Conservation (phyloP, 306 rosid genomes). For the Biancaea sappan region DNA sequence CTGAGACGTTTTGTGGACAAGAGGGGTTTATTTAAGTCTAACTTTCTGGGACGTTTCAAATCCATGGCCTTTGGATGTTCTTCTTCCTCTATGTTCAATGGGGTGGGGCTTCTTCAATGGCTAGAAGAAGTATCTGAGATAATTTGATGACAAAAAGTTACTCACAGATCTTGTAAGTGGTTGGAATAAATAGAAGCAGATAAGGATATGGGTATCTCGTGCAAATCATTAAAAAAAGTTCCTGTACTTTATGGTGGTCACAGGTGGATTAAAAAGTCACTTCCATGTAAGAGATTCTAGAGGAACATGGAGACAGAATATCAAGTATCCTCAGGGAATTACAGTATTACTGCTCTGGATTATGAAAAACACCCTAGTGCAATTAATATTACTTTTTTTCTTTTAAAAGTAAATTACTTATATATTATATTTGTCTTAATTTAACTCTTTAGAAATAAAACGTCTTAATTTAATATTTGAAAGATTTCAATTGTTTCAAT, state of each 20-base stretch:
- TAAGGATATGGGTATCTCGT: conserved; percentile 60
- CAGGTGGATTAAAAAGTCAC: conserved; percentile 42
- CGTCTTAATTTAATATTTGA: too few relatives aligned
- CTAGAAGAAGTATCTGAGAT: conserved; percentile 28
- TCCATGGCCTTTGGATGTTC: conserved; percentile 34
- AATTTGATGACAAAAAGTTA: conserved; percentile 17
- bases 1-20: conserved; percentile 64
- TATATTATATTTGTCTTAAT: too few relatives aligned
- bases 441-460: too few relatives aligned
- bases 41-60: conserved; percentile 53
- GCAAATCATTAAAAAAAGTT: conserved; percentile 44
- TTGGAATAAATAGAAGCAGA: conserved; percentile 48
- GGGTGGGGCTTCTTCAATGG: conserved; percentile 20
- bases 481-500: too few relatives aligned
- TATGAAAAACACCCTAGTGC: too few relatives aligned
- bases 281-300: conserved; percentile 27
- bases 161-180: conserved; percentile 37
- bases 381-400: too few relatives aligned
- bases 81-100: conserved; percentile 8
- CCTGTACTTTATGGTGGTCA: conserved; percentile 48
- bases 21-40: conserved; percentile 72
- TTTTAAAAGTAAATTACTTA: too few relatives aligned
- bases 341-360: neutral
- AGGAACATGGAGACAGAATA: conserved; percentile 16
- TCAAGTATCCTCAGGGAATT: neutral